Evolutionary conservation across 2,329 filamentous ascomycete species (phyloP), one percentile per base, ranked within the genome.

Genomic region (Torrubiella hemipterigena): DNA sequence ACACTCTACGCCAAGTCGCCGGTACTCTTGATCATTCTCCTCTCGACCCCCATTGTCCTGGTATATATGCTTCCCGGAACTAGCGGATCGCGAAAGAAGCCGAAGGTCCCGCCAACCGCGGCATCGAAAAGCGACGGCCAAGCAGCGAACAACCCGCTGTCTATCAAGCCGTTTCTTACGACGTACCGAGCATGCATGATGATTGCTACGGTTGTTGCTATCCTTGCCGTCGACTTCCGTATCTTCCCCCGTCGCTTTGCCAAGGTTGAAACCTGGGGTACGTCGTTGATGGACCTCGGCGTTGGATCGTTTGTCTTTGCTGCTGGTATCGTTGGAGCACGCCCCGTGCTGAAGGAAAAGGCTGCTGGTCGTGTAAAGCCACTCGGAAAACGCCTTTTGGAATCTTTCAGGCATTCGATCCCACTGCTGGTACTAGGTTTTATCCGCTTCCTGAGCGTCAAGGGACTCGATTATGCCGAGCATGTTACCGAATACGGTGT

Each of bases 231-330:
- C 31, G 91, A 98, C 56, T 98, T 98, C 52, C 76, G 69, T 13
- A 67, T 95, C 36, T 98, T 98, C 47, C 91, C 91, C 3, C 75
- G 91, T 17, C 79, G 91, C 19, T 96, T 96, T 52, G 91, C 86
- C 35, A 98, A 98, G 61, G 91, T 93, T 3, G 91, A 98, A 58
- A 95, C 84, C n/a, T 98, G 91, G 85, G 91, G 91, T 33, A 95
- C 89, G 2, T 96, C 89, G n/a, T 62, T 98, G 38, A 98, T 98
- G 91, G 91, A 98, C 52, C 67, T 96, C 47, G 91, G 91, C 29
- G 91, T 98, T 29, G 91, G 91, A 17, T 94, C 87, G 10, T 98
- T 98, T 58, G 91, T 98, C 45, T 98, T 94, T 57, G 86, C 86
- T 3, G 82, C 81, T 12, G 91, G 91, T 15, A 64, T 95, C 20